These are phyloP conservation scores for Claviceps pazoutovae DNA, from an alignment of 2,329 filamentous ascomycete species.

Conservation along the genomic window DNA sequence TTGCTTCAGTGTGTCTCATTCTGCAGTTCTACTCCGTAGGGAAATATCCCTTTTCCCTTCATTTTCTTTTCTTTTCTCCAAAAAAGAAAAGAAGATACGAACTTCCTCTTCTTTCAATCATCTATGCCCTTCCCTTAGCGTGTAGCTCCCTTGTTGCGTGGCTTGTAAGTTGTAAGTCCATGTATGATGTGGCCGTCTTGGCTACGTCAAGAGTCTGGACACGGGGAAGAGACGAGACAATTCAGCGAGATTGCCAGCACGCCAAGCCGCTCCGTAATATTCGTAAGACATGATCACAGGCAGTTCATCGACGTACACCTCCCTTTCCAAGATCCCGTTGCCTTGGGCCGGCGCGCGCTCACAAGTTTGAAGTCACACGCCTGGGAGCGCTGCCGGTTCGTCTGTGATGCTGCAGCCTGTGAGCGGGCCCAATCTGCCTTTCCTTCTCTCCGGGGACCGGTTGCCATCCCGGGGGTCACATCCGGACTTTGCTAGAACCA, in stretches of 20 bases:
- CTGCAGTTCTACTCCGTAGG: no score
- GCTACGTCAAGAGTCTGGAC: neutral
- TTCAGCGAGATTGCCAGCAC: constrained; percentile 2
- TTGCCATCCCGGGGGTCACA: neutral
- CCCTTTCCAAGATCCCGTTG: constrained; percentile 2
- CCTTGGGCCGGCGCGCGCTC: neutral
- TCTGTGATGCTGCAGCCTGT: neutral
- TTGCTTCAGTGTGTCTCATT: neutral
- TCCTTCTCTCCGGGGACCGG: neutral
- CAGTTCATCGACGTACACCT: neutral
- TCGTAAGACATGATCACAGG: neutral
- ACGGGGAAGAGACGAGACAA: neutral
- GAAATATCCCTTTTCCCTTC: neutral
- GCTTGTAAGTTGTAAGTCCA: neutral
- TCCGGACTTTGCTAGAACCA: neutral
- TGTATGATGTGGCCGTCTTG: neutral
- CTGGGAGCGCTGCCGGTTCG: neutral
- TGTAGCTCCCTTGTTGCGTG: neutral
- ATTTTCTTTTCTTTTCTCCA: neutral
- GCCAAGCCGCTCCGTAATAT: neutral
- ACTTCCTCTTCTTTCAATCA: neutral
- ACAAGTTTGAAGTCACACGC: no score
- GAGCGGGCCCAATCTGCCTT: neutral
- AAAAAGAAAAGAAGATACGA: no score
- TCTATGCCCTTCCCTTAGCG: neutral